A percentile compares a stretch with the other conserved stretches of the same genome.
These are phyloP conservation scores for Agrocybe pediades DNA, from an alignment of 768 basidiomycete genomes.

Conservation along the genomic window DNA sequence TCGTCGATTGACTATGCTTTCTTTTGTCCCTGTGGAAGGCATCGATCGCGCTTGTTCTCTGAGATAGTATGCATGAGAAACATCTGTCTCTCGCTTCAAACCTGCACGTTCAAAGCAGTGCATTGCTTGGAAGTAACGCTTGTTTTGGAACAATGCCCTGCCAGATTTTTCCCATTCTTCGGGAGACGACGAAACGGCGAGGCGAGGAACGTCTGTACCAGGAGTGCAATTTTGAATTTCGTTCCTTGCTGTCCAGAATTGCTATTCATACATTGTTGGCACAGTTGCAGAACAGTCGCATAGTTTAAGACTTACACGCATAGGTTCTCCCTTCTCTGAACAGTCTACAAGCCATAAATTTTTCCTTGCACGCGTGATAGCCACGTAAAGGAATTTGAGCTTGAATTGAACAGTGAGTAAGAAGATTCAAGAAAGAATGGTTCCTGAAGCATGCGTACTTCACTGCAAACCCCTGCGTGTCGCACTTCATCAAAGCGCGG, in stretches of 20 bases:
- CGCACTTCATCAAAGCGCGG: conserved; percentile 52
- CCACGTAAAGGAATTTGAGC: conserved; percentile 73
- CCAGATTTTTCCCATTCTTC: conserved; percentile 40
- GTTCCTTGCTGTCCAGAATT: conserved; percentile 48
- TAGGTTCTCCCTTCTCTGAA: conserved; percentile 55
- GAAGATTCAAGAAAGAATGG: background rate
- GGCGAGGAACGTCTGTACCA: conserved; percentile 47
- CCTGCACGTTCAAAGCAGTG: conserved; percentile 39
- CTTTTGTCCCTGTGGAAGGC: conserved; percentile 16
- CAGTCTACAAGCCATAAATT: conserved; percentile 72
- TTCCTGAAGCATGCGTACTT: conserved; percentile 36
- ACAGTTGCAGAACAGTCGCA: background rate
- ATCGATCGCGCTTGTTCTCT: conserved; percentile 50
- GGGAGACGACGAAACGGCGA: conserved; percentile 55
- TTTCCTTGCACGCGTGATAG: conserved; percentile 67
- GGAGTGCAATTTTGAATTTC: conserved; percentile 54
- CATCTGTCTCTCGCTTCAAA: conserved; percentile 39
- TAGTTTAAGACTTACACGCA: conserved; percentile 46
- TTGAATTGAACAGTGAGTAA: conserved; percentile 25
- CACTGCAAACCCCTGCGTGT: conserved; percentile 58
- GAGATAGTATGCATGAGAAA: conserved; percentile 55
- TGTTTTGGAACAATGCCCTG: conserved; percentile 36
- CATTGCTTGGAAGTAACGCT: conserved; percentile 55
- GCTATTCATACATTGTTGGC: conserved; percentile 29
- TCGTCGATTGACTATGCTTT: conserved; percentile 14